Evolutionary conservation across 441 rosid genomes (phyloP).

Genomic region (Croton setiger): DNA sequence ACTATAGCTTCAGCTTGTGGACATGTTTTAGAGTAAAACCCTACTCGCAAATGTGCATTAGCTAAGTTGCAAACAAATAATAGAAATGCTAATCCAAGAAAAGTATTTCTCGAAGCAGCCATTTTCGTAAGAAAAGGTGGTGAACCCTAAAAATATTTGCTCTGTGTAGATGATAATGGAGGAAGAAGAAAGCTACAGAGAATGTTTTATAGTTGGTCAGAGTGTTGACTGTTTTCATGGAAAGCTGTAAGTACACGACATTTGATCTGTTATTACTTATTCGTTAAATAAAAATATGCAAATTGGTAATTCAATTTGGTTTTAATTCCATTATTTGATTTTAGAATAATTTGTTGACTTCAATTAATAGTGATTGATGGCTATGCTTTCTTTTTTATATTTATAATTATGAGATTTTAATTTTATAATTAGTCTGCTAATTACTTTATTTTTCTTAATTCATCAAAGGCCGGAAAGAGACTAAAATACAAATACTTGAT

Average conservation of each 20-base stretch:
- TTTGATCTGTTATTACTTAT: not conserved
- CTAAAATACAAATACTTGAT: too few species aligned
- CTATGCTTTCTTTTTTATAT: too few species aligned
- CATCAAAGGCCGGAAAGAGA: too few species aligned
- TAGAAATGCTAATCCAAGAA: constrained; percentile 27
- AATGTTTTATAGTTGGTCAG: constrained; percentile 13
- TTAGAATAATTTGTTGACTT: not conserved
- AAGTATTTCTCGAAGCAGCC: constrained; percentile 32
- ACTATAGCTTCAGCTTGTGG: constrained; percentile 45
- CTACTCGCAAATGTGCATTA: constrained; percentile 40
- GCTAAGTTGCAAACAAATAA: constrained; percentile 25
- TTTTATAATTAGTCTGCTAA: too few species aligned
- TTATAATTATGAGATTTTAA: too few species aligned
- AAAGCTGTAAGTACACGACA: constrained; percentile 10
- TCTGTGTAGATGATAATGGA: too few species aligned
- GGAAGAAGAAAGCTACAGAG: not conserved
- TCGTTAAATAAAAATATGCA: not conserved
- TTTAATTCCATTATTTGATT: not conserved
- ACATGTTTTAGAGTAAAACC: constrained; percentile 46
- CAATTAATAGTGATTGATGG: not conserved
- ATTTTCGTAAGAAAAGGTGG: constrained; percentile 21
- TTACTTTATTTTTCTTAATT: too few species aligned
- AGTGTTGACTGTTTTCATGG: not conserved
- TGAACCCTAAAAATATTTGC: too few species aligned
- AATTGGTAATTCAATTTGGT: not conserved